These are phyloP conservation scores for Botrytis fragariae DNA, from an alignment of 2,329 filamentous ascomycete genomes.

Conservation along the genomic window DNA sequence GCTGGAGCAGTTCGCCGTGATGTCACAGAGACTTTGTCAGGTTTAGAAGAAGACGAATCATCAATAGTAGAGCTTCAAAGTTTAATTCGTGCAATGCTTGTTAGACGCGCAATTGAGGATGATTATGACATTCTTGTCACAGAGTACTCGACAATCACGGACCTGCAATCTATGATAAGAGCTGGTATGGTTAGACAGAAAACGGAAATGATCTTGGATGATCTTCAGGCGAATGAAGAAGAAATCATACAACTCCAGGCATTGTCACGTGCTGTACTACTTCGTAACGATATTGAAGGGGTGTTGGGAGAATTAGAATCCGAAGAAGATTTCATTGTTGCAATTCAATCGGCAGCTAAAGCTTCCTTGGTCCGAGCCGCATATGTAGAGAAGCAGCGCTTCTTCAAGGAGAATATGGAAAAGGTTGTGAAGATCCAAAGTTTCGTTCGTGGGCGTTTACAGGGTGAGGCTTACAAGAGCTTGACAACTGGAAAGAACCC, in stretches of 20 bases:
- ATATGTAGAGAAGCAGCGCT: slow-evolving; percentile 82
- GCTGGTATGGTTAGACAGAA: slow-evolving; percentile 63
- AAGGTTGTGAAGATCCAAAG: slow-evolving; percentile 99
- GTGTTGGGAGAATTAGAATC: slow-evolving; percentile 76
- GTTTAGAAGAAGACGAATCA: slow-evolving; percentile 47
- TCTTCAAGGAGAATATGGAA: slow-evolving; percentile 95
- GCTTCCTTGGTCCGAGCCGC: slow-evolving; percentile 70
- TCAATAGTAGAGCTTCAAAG: slow-evolving; percentile 56
- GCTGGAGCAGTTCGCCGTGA: slow-evolving; percentile 54
- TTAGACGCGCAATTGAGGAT: slow-evolving; percentile 49
- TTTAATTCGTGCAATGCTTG: slow-evolving; percentile 59
- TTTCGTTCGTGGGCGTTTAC: slow-evolving; percentile 89
- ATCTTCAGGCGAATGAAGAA: slow-evolving; percentile 66
- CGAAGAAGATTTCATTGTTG: slow-evolving; percentile 73
- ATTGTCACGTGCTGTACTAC: slow-evolving; percentile 73
- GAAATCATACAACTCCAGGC: slow-evolving; percentile 71
- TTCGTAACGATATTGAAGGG: slow-evolving; percentile 70
- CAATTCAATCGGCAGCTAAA: slow-evolving; percentile 71
- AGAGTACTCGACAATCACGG: slow-evolving; percentile 55
- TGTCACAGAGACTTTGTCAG: slow-evolving; percentile 48
- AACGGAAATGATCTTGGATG: slow-evolving; percentile 61
- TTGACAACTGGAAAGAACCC: slow-evolving; percentile 95
- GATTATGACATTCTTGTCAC: slow-evolving; percentile 56
- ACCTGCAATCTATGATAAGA: slow-evolving; percentile 65
- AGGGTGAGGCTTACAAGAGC: slow-evolving; percentile 97